Conservation (phyloP, 768 basidiomycete species). For the Pleurotus citrinopileatus region DNA sequence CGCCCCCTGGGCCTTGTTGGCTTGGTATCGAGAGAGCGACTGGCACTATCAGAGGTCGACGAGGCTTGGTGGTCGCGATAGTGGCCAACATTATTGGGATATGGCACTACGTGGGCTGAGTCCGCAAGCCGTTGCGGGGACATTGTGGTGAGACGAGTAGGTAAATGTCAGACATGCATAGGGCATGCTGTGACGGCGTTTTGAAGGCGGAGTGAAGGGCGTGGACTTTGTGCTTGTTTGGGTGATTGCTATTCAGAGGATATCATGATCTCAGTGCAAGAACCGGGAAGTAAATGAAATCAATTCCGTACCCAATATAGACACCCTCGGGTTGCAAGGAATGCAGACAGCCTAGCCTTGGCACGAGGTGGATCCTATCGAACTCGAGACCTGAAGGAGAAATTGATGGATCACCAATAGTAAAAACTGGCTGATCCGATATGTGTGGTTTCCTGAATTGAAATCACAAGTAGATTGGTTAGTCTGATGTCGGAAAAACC, state of each 20-base stretch:
- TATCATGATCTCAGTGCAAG: neutral
- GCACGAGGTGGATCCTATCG: neutral
- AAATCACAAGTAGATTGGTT: no score
- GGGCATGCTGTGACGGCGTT: constrained; percentile 10
- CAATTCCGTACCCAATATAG: neutral
- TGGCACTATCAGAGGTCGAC: constrained; percentile 49
- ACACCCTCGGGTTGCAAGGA: neutral
- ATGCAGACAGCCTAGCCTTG: neutral
- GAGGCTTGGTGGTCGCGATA: constrained; percentile 52
- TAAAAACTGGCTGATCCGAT: no score
- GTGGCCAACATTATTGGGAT: constrained; percentile 53
- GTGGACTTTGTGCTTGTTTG: constrained; percentile 4
- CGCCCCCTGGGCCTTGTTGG: constrained; percentile 37
- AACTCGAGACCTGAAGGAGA: neutral
- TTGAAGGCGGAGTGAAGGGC: constrained; percentile 8
- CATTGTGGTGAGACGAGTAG: constrained; percentile 7
- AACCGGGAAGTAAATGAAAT: constrained; percentile 9
- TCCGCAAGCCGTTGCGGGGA: constrained; percentile 37
- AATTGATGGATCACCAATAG: no score
- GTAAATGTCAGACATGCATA: constrained; percentile 11
- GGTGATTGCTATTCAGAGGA: neutral
- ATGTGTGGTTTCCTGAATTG: no score
- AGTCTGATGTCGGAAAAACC: no score
- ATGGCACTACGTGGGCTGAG: constrained; percentile 53
- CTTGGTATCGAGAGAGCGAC: constrained; percentile 43